phyloP scores from a whole-genome alignment of 2,329 filamentous ascomycete genomes.

The Colletotrichum limetticola region DNA sequence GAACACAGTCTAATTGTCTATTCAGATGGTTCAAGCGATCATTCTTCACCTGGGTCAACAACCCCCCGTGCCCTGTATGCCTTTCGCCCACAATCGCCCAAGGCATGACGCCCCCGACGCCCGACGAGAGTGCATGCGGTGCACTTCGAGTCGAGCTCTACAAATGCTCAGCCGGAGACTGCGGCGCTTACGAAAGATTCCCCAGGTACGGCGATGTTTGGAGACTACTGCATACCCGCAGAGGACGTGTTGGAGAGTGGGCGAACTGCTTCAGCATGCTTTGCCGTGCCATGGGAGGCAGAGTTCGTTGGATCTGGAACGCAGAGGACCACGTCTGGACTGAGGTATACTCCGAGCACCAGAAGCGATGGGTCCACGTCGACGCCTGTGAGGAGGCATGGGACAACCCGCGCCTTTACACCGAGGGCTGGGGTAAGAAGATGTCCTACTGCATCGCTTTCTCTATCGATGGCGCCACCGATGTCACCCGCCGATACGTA shows the following conservation, averaged over 20 bases:
- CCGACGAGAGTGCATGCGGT: slow-evolving; percentile 89
- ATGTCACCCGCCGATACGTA: slow-evolving; percentile 74
- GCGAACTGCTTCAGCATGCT: slow-evolving; percentile 99
- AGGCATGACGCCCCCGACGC: slow-evolving; percentile 85
- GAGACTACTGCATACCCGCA: slow-evolving; percentile 85
- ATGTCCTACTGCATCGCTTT: slow-evolving; percentile 98
- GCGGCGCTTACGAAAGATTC: slow-evolving; percentile 86
- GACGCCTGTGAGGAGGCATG: slow-evolving; percentile 94
- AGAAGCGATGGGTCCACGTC: slow-evolving; percentile 95
- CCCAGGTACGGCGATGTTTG: slow-evolving; percentile 96
- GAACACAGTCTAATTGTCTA: slow-evolving; percentile 23
- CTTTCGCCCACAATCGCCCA: slow-evolving; percentile 83
- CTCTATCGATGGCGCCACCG: slow-evolving; percentile 83
- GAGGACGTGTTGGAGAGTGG: slow-evolving; percentile 94
- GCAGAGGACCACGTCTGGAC: slow-evolving; percentile 98
- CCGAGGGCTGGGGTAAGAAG: slow-evolving; percentile 95
- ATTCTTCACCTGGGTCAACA: slow-evolving; percentile 98
- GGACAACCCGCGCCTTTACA: slow-evolving; percentile 93
- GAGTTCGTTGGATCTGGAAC: slow-evolving; percentile 98
- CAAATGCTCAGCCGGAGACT: slow-evolving; percentile 80
- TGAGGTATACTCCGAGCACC: slow-evolving; percentile 94
- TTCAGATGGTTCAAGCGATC: slow-evolving; percentile 91
- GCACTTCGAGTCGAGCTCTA: slow-evolving; percentile 91
- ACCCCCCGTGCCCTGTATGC: slow-evolving; percentile 86
- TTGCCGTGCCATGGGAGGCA: slow-evolving; percentile 88